phyloP scores from a whole-genome alignment of 2,329 filamentous ascomycete genomes.

The Pseudocercospora fijiensis region DNA sequence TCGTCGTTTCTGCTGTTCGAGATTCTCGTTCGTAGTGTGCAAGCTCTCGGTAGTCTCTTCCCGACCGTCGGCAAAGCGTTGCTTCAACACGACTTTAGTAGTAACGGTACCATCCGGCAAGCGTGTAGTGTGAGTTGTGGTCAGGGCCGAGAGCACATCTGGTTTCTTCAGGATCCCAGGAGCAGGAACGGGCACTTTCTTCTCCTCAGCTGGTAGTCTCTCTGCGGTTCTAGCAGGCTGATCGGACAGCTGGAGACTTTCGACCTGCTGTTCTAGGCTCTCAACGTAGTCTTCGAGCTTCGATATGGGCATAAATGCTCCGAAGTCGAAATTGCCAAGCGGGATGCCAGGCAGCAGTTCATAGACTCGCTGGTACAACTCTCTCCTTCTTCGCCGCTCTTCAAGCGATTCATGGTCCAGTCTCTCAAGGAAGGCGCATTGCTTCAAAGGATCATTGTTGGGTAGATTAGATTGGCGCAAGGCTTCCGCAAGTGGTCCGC shows the following conservation, averaged over 20 bases:
- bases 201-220: background rate
- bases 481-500: background rate
- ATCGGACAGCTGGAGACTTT: background rate
- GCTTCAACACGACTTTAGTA: conserved; percentile 58
- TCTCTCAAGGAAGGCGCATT: background rate
- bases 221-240: background rate
- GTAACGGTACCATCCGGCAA: conserved; percentile 58
- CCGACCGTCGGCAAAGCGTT: conserved; percentile 59
- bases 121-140: conserved; percentile 56
- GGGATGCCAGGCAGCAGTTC: background rate
- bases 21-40: conserved; percentile 40
- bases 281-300: background rate
- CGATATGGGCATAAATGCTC: background rate
- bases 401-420: conserved; percentile 2
- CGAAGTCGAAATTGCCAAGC: background rate
- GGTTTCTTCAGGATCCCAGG: conserved; percentile 17
- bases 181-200: background rate
- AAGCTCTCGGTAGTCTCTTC: conserved; percentile 59
- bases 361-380: background rate
- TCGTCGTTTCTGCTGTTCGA: conserved; percentile 5
- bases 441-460: background rate
- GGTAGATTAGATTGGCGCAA: background rate
- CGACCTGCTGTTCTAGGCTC: background rate
- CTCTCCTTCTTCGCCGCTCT: background rate
- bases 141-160: conserved; percentile 55